Evolutionary conservation across 352 stramenopile species (phyloP).

Genomic region (Pythium apleroticum): DNA sequence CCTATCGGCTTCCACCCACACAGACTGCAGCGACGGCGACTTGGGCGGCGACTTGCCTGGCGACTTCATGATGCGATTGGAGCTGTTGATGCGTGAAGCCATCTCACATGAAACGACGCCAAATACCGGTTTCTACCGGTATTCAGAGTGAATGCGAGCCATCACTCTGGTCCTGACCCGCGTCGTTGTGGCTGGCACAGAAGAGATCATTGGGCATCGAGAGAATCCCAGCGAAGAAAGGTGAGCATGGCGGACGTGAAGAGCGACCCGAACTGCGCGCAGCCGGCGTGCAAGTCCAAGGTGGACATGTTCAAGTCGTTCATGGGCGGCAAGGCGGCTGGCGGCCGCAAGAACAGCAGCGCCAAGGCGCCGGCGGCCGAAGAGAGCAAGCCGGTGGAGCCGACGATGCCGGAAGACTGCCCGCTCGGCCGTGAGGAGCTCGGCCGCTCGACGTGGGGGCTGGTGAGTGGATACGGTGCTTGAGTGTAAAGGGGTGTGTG

Average conservation of each 20-base stretch:
- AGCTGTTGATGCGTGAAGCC: neutral
- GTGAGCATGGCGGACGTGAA: conserved; percentile 39
- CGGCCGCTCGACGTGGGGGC: conserved; percentile 82
- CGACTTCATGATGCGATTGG: conserved; percentile 29
- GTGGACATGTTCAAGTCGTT: conserved; percentile 83
- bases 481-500: neutral
- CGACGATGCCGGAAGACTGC: conserved; percentile 52
- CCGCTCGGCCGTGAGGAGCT: conserved; percentile 86
- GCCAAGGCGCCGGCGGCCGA: conserved; percentile 10
- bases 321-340: conserved; percentile 42
- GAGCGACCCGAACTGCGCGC: conserved; percentile 82
- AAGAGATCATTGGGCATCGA: neutral
- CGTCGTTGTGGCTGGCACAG: neutral
- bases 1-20: conserved; percentile 19
- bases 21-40: conserved; percentile 29
- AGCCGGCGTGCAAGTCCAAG: conserved; percentile 85
- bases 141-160: neutral
- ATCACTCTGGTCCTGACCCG: conserved; percentile 10
- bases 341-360: conserved; percentile 20
- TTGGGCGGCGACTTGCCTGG: conserved; percentile 58
- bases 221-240: conserved; percentile 9
- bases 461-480: conserved; percentile 45
- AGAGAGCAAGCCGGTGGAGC: conserved; percentile 10
- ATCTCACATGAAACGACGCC: conserved; percentile 19
- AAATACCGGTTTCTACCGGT: conserved; percentile 23